Evolutionary conservation across 805 yeast genomes (phyloP).

Genomic region (Schizosaccharomyces cryophilus): DNA sequence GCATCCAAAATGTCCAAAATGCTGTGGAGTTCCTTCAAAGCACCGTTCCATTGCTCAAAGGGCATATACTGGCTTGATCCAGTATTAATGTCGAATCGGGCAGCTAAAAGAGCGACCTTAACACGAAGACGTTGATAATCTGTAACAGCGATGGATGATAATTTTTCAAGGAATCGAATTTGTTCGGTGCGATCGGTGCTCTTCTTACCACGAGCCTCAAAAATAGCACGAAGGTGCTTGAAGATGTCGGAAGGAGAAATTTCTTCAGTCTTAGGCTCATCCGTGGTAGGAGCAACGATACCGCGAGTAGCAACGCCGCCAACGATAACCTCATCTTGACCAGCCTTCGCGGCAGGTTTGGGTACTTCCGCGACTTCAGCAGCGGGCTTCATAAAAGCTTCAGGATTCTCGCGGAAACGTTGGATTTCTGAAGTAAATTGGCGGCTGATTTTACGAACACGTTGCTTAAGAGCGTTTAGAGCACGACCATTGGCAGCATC

Average conservation of each 20-base stretch:
- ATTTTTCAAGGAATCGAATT: constrained; percentile 39
- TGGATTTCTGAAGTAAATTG: constrained; percentile 39
- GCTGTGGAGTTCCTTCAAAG: constrained; percentile 25
- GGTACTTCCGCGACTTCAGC: constrained; percentile 6
- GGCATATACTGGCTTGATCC: constrained; percentile 50
- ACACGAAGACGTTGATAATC: constrained; percentile 60
- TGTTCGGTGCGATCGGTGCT: constrained; percentile 69
- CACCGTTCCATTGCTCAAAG: constrained; percentile 47
- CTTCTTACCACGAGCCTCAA: constrained; percentile 88
- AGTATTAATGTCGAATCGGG: constrained; percentile 54
- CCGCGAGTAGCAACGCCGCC: constrained; percentile 14
- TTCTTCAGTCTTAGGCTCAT: constrained; percentile 16
- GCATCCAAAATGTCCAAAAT: constrained; percentile 48
- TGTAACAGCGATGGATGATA: constrained; percentile 23
- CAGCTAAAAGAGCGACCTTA: constrained; percentile 58
- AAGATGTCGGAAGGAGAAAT: constrained; percentile 31
- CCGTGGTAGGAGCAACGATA: constrained; percentile 15
- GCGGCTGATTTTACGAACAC: constrained; percentile 55
- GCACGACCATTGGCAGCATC: constrained; percentile 68
- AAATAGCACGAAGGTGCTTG: constrained; percentile 42
- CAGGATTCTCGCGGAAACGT: constrained; percentile 42
- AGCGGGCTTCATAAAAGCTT: constrained; percentile 8
- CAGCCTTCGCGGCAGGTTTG: constrained; percentile 1
- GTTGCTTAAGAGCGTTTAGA: constrained; percentile 65
- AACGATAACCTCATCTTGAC: constrained; percentile 10